These are phyloP conservation scores for Coemansia sp. DNA, from an alignment of 192 early-diverging fungal species.

Conservation along the genomic window DNA sequence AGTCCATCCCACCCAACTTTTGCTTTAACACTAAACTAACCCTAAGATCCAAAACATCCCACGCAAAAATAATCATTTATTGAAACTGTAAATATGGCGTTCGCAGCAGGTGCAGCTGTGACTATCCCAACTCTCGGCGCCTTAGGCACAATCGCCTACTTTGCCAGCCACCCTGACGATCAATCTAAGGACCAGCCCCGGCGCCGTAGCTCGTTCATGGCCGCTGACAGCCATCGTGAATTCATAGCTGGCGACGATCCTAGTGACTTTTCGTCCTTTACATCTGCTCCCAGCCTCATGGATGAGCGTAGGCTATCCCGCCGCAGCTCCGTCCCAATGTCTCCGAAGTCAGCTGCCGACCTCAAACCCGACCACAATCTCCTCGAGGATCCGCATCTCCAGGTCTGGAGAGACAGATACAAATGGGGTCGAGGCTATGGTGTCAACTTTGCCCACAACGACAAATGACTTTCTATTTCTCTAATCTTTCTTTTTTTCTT, in stretches of 20 bases:
- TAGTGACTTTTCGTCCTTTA: constrained; percentile 47
- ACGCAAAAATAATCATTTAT: constrained; percentile 1
- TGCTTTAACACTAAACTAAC: neutral
- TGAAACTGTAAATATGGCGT: constrained; percentile 27
- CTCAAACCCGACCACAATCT: constrained; percentile 36
- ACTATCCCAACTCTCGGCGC: constrained; percentile 43
- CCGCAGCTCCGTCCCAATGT: constrained; percentile 16
- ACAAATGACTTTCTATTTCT: constrained; percentile 8
- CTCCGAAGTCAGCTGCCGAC: neutral
- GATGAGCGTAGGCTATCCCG: constrained; percentile 14
- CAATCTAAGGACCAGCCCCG: constrained; percentile 8
- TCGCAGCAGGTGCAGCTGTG: constrained; percentile 52
- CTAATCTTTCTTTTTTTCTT: neutral
- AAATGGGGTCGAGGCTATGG: constrained; percentile 52
- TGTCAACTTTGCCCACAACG: constrained; percentile 53
- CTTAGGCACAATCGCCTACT: constrained; percentile 42
- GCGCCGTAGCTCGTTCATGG: constrained; percentile 24
- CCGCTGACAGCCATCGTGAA: constrained; percentile 23
- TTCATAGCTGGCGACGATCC: constrained; percentile 47
- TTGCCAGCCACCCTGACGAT: constrained; percentile 28
- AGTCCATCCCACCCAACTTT: neutral
- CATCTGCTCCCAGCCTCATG: constrained; percentile 31
- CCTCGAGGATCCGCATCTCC: constrained; percentile 44
- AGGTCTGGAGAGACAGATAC: constrained; percentile 50
- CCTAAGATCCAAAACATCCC: neutral